These are phyloP conservation scores for Backusella parvicylindrica DNA, from an alignment of 192 early-diverging fungal genomes.

Conservation along the genomic window DNA sequence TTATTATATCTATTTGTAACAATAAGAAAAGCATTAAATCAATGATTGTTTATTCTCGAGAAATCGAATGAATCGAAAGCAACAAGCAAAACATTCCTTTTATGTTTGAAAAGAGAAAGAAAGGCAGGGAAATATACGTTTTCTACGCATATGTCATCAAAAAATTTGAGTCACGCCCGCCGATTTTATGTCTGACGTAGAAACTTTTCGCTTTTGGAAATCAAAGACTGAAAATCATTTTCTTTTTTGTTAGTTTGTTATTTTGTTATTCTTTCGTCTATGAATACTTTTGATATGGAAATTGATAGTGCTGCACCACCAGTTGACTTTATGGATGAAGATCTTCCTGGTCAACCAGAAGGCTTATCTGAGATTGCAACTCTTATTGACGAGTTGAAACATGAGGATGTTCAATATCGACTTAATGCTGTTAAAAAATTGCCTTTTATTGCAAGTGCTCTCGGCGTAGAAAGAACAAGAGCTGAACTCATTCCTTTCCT, in stretches of 20 bases:
- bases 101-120: background rate
- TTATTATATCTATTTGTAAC: no score
- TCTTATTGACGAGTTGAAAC: slow-evolving; percentile 90
- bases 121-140: background rate
- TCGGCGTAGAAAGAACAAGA: slow-evolving; percentile 92
- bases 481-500: slow-evolving; percentile 97
- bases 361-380: slow-evolving; percentile 84
- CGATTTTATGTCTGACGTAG: background rate
- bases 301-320: slow-evolving; percentile 21
- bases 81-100: background rate
- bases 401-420: slow-evolving; percentile 83
- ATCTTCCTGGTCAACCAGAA: slow-evolving; percentile 34
- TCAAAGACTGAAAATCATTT: background rate
- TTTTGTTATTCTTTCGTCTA: background rate
- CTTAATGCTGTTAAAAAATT: slow-evolving; percentile 82
- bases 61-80: no score
- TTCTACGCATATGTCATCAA: background rate
- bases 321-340: slow-evolving; percentile 32
- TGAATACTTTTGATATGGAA: slow-evolving; percentile 22
- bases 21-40: background rate
- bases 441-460: slow-evolving; percentile 83
- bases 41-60: no score
- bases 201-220: background rate
- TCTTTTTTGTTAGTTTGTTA: background rate
- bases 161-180: background rate